Conservation (phyloP, 768 basidiomycete species). For the Infundibulicybe gibba region DNA sequence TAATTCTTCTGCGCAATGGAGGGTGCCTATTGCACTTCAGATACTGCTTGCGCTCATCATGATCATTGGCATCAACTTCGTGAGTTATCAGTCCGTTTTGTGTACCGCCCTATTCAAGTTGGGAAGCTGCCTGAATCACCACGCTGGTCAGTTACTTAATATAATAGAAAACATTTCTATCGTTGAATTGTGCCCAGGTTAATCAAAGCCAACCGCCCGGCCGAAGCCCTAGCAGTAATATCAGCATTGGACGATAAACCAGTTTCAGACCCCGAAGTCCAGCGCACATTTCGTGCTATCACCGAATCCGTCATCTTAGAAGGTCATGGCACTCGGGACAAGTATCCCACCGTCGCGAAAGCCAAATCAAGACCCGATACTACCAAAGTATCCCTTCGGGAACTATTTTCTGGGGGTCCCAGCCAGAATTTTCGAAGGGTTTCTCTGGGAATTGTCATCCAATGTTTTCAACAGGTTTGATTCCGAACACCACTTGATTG, state of each 20-base stretch:
- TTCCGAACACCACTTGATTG: neutral
- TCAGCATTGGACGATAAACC: conserved; percentile 57
- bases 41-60: conserved; percentile 53
- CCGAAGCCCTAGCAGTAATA: conserved; percentile 57
- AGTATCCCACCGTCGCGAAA: conserved; percentile 4
- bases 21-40: conserved; percentile 60
- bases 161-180: neutral
- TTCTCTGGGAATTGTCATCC: conserved; percentile 49
- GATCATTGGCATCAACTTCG: conserved; percentile 44
- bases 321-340: conserved; percentile 9
- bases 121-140: conserved; percentile 56
- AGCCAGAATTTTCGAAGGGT: conserved; percentile 61
- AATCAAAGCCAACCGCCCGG: conserved; percentile 47
- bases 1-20: conserved; percentile 54
- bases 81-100: conserved; percentile 21
- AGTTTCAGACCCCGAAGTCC: conserved; percentile 39
- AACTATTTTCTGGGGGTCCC: conserved; percentile 52
- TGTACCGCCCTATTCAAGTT: neutral
- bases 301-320: conserved; percentile 49
- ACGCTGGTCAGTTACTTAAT: conserved; percentile 37
- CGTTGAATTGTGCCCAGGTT: conserved; percentile 33
- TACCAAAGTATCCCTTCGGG: conserved; percentile 36
- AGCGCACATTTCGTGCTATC: conserved; percentile 51
- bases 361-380: neutral
- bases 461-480: conserved; percentile 59